Conservation (phyloP, 108 stramenopile genomes). For the Nitzschia sp. region DNA sequence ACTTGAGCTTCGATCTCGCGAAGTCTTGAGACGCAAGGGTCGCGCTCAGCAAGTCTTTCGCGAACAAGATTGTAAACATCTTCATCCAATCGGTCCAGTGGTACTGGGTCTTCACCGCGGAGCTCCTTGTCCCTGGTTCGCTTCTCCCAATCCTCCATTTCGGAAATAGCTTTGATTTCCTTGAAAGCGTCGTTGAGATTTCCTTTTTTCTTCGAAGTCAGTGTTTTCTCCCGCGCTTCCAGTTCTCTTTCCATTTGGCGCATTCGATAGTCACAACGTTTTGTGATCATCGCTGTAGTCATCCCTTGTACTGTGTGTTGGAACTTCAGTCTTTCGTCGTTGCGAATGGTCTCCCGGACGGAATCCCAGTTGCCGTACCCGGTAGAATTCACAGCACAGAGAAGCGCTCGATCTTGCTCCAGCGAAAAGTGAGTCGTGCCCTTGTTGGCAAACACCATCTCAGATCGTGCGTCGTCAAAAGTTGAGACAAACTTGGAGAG, state of each 20-base stretch:
- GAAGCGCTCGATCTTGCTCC: conserved; percentile 87
- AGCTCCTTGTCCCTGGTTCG: conserved; percentile 54
- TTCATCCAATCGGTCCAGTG: conserved; percentile 36
- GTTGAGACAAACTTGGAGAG: conserved; percentile 77
- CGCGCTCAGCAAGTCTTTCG: conserved; percentile 65
- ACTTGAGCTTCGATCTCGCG: conserved; percentile 86
- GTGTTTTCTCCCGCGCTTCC: conserved; percentile 79
- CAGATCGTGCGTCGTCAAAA: conserved; percentile 78
- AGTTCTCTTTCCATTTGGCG: conserved; percentile 89
- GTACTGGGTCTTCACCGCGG: conserved; percentile 58
- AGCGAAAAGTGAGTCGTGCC: conserved; percentile 83
- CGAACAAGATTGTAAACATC: conserved; percentile 44
- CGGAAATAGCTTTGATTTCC: conserved; percentile 69
- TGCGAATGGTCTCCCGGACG: conserved; percentile 72
- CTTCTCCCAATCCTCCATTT: conserved; percentile 80
- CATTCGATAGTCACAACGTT: conserved; percentile 88
- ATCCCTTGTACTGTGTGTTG: conserved; percentile 89
- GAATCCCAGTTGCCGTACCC: conserved; percentile 91
- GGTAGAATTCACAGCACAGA: conserved; percentile 81
- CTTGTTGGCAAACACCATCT: conserved; percentile 90
- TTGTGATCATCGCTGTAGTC: conserved; percentile 80
- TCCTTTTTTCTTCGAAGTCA: conserved; percentile 64
- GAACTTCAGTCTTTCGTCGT: conserved; percentile 68
- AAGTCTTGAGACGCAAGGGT: conserved; percentile 60
- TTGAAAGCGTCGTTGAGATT: conserved; percentile 73